Evolutionary conservation across 2,329 filamentous ascomycete species (phyloP), one percentile per base, ranked within the genome.

Genomic region (Moelleriella libera): DNA sequence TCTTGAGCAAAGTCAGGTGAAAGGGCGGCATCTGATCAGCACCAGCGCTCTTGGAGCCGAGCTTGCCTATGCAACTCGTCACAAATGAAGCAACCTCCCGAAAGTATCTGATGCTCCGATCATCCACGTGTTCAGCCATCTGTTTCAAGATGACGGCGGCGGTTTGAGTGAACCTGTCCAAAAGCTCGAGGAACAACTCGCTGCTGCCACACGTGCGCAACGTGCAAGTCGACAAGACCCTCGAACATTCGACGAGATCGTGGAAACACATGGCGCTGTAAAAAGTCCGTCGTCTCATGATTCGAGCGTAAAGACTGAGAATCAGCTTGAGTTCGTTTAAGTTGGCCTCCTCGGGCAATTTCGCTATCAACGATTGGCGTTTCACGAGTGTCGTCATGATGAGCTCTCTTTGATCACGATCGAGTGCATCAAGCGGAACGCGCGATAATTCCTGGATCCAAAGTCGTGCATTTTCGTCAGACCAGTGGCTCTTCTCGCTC

Each of bases 211-310:
- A 49, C 5, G 54, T 48, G 41, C 58, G 39, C 32, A 53, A 53
- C 12, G 54, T 55, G 28, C 63, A 41, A 37, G 48, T 51, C 7
- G 60, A 60, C 49, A 65, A 52, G 6, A 57, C 56, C 39, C 65
- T 57, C 2, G 65, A 65, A 7, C 64, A 51, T 5, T 58, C 56
- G 2, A 62, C 55, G 5, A 67, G 58, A 47, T 67, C 57, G 0
- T 55, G 52, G 45, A 69, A 76, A 1, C 50, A 55, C 61, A 76
- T 68, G 0, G 58, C 62, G 52, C 71, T 61, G 52, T 76, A 73
- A 48, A 74, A 74, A 0, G 71, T 75, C 0, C 74, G 66, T n/a
- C 66, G 64, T 5, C 60, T 57, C 67, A 76, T 74, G 29, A 76
- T 58, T 53, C 72, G 76, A 3, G 66, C 57, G 51, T 69, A 66